Evolutionary conservation across 495 filamentous ascomycete species (phyloP).

Genomic region (Cercophora sp.): DNA sequence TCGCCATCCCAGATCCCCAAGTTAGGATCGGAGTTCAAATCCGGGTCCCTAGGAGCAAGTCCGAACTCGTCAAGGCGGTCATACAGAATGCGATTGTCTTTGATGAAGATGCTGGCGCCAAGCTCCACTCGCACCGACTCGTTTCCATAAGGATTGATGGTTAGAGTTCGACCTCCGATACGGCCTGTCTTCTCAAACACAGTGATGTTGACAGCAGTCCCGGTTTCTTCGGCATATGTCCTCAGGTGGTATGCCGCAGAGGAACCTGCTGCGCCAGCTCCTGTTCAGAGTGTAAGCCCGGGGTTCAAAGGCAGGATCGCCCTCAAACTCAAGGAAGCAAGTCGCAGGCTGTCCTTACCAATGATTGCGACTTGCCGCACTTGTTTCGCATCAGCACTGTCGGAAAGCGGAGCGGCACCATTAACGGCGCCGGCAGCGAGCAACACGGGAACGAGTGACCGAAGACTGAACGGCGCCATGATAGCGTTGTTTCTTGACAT

Average conservation of each 20-base stretch:
- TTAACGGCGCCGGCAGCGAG: background rate
- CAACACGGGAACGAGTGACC: background rate
- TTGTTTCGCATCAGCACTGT: background rate
- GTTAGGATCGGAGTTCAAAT: slow-evolving; percentile 33
- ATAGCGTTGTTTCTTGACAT: background rate
- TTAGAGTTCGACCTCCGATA: slow-evolving; percentile 85
- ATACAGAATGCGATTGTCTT: slow-evolving; percentile 77
- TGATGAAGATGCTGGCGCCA: slow-evolving; percentile 88
- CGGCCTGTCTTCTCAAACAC: slow-evolving; percentile 78
- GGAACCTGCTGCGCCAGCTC: slow-evolving; percentile 85
- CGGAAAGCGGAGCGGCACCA: no score
- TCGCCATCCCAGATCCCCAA: slow-evolving; percentile 87
- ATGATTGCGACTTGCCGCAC: slow-evolving; percentile 44
- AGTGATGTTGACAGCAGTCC: slow-evolving; percentile 65
- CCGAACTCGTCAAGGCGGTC: slow-evolving; percentile 70
- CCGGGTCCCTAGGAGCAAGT: slow-evolving; percentile 43
- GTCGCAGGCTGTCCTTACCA: no score
- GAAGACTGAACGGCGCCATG: background rate
- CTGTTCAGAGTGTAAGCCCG: no score
- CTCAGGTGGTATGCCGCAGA: slow-evolving; percentile 80
- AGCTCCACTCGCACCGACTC: slow-evolving; percentile 72
- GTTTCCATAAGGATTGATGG: slow-evolving; percentile 74
- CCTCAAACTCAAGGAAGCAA: no score
- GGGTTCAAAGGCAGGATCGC: no score
- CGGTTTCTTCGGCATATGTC: slow-evolving; percentile 57